Evolutionary conservation across 352 stramenopile genomes (phyloP), one percentile per base, ranked within the genome.

Genomic region (Albugo laibachii): DNA sequence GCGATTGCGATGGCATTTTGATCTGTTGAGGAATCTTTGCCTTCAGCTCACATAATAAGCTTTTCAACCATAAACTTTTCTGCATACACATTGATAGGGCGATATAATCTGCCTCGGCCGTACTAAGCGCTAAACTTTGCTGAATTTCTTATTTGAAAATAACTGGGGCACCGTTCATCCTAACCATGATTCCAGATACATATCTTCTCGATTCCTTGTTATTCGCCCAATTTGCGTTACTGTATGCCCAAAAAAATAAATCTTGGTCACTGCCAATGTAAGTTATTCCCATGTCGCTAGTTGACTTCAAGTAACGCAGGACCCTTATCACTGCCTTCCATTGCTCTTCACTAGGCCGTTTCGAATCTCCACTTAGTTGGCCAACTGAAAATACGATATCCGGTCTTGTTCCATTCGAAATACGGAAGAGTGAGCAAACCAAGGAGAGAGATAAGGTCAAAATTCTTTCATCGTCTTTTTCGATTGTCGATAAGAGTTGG

Each of bases 21-120:
- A 43, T 43, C n/a, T 43, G 19, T 47, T 36, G 12, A 57, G 1
- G 5, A 54, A 45, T 41, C 46, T 47, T 12, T 60, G n/a, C n/a
- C n/a, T n/a, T n/a, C n/a, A n/a, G n/a, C n/a, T n/a, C n/a, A n/a
- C n/a, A n/a, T n/a, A n/a, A 20, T 4, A 35, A 18, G 1, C 24
- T 41, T 41, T 14, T 41, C 36, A 41, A 14, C 36, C 36, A 41
- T 19, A 8, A 19, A 10, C 16, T 24, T 24, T 43, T 24, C 8
- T 19, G 16, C 16, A 43, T 43, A 43, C 38, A 43, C 3, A 21
- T 2, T 21, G 16, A 21, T 24, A 43, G 38, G 16, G 38, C 38
- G 16, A 43, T 43, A 8, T 43, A 43, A 3, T 43, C 38, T 8
- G 38, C 38, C 38, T 43, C 38, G 19, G 38, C 19, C 38, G 19